phyloP scores from a whole-genome alignment of 2,329 filamentous ascomycete species.

The Fusarium gaditjirri region DNA sequence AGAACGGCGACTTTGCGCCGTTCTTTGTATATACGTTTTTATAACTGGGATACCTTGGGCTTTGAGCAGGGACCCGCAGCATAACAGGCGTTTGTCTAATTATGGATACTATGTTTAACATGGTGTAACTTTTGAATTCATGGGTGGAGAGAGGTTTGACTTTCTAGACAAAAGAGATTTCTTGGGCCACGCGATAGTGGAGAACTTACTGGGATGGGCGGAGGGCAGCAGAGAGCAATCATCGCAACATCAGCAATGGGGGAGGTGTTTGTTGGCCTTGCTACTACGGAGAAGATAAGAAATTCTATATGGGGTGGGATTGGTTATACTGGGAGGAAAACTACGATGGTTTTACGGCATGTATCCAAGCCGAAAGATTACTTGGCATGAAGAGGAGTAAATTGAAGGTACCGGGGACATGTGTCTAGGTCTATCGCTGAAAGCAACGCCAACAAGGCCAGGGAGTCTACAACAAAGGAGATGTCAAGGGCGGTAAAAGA shows the following conservation, averaged over 20 bases:
- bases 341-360: constrained; percentile 24
- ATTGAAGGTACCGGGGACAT: constrained; percentile 6
- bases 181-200: constrained; percentile 29
- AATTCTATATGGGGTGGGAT: constrained; percentile 22
- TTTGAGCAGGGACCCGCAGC: constrained; percentile 40
- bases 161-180: constrained; percentile 46
- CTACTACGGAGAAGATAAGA: constrained; percentile 8
- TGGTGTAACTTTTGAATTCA: constrained; percentile 30
- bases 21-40: constrained; percentile 45
- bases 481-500: not conserved
- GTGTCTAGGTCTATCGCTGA: not conserved
- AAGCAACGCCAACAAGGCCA: not conserved
- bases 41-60: constrained; percentile 42
- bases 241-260: constrained; percentile 25
- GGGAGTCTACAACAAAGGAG: not conserved
- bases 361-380: constrained; percentile 5
- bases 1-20: constrained; percentile 29
- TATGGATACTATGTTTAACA: constrained; percentile 14
- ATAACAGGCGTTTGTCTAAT: constrained; percentile 46
- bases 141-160: constrained; percentile 32
- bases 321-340: constrained; percentile 17
- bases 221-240: constrained; percentile 37
- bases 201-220: constrained; percentile 25
- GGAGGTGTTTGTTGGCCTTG: constrained; percentile 16
- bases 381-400: constrained; percentile 22